Evolutionary conservation across 1,139 yeast genomes (phyloP).

Genomic region (Magnusiomyces fungicola): DNA sequence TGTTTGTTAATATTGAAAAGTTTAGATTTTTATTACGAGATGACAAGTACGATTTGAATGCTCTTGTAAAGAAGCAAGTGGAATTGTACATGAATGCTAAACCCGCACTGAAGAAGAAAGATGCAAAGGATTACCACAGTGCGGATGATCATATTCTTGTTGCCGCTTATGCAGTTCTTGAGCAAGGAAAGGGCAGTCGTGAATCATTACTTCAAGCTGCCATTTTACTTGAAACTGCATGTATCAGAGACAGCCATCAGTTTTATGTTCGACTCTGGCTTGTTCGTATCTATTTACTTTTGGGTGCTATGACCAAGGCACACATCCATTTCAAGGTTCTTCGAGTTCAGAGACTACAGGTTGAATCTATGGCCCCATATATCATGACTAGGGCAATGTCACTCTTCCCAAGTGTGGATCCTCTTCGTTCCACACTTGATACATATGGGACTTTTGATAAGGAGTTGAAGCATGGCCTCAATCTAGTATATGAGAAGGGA

Average conservation of each 20-base stretch:
- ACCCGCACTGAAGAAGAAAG: slow-evolving; percentile 34
- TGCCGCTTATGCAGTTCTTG: slow-evolving; percentile 33
- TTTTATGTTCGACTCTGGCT: slow-evolving; percentile 66
- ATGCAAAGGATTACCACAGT: slow-evolving; percentile 53
- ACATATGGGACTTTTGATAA: slow-evolving; percentile 44
- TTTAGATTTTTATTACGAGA: slow-evolving; percentile 31
- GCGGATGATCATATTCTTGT: slow-evolving; percentile 59
- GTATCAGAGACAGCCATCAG: slow-evolving; percentile 51
- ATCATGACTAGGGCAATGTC: slow-evolving; percentile 44
- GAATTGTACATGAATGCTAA: slow-evolving; percentile 33
- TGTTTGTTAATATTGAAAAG: slow-evolving; percentile 46
- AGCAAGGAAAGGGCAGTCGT: slow-evolving; percentile 15
- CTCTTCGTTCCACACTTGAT: slow-evolving; percentile 23
- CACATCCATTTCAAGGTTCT: slow-evolving; percentile 45
- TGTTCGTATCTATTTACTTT: slow-evolving; percentile 50
- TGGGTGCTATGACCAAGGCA: slow-evolving; percentile 52
- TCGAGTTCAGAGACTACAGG: slow-evolving; percentile 68
- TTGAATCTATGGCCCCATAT: slow-evolving; percentile 63
- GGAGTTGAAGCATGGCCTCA: slow-evolving; percentile 44
- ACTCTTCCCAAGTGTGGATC: slow-evolving; percentile 31
- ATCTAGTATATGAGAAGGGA: slow-evolving; percentile 46
- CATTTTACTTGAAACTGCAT: slow-evolving; percentile 43
- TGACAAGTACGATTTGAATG: slow-evolving; percentile 12
- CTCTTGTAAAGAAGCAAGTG: slow-evolving; percentile 29
- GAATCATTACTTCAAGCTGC: slow-evolving; percentile 30